Evolutionary conservation across 768 basidiomycete genomes (phyloP).

Genomic region (Pholiota microspora): DNA sequence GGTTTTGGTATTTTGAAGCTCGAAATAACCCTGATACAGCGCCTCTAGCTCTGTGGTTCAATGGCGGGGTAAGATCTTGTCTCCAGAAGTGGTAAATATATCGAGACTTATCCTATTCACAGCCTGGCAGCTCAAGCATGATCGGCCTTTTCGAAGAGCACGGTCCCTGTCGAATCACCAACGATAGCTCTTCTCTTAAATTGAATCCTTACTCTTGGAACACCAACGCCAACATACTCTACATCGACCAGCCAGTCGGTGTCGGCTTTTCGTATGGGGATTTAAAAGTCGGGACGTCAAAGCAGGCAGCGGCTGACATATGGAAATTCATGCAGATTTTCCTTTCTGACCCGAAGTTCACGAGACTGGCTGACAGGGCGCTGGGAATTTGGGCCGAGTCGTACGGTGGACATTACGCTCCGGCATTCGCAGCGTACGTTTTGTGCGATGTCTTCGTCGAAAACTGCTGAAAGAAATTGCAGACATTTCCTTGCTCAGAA

Average conservation of each 20-base stretch:
- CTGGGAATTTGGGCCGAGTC: constrained; percentile 68
- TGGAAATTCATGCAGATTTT: constrained; percentile 68
- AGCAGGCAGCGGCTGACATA: constrained; percentile 51
- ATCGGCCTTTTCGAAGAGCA: constrained; percentile 72
- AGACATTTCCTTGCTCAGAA: constrained; percentile 61
- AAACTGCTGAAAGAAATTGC: background rate
- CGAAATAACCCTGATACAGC: constrained; percentile 60
- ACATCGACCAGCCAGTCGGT: constrained; percentile 63
- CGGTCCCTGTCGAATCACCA: constrained; percentile 70
- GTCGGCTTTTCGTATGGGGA: constrained; percentile 62
- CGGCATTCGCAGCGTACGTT: constrained; percentile 55
- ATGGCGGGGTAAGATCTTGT: constrained; percentile 59
- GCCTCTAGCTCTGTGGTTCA: constrained; percentile 67
- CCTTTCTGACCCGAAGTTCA: constrained; percentile 51
- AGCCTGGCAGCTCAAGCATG: constrained; percentile 58
- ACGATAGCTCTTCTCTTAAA: constrained; percentile 46
- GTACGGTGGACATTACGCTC: constrained; percentile 72
- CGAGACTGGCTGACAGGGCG: constrained; percentile 40
- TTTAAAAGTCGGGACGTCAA: constrained; percentile 46
- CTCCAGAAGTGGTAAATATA: background rate
- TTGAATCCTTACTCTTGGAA: constrained; percentile 61
- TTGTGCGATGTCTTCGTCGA: background rate
- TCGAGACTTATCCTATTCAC: background rate
- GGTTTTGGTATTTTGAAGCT: constrained; percentile 72
- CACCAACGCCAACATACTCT: constrained; percentile 54